phyloP scores from a whole-genome alignment of 177 flowering plant species.

The Vitis hybrid region DNA sequence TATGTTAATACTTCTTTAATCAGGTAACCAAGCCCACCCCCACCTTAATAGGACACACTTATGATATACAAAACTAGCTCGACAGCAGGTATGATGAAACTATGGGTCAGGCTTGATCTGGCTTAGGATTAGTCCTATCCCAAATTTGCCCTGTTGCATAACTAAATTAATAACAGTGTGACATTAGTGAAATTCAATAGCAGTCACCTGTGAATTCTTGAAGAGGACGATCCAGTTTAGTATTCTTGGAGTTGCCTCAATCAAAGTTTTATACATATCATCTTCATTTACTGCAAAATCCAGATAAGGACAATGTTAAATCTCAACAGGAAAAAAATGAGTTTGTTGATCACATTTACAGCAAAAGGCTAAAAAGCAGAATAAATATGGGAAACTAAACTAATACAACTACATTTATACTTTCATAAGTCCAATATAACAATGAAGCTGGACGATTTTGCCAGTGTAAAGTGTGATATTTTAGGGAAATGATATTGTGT shows the following conservation, averaged over 20 bases:
- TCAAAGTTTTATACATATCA: slow-evolving; percentile 52
- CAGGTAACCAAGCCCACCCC: too few relatives aligned
- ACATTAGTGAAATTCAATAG: too few relatives aligned
- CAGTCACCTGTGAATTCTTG: slow-evolving; percentile 57
- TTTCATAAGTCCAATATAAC: slow-evolving; percentile 7
- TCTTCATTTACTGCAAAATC: slow-evolving; percentile 66
- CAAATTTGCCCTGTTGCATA: neutral
- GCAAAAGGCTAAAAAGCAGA: neutral
- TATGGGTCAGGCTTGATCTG: neutral
- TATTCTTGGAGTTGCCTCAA: slow-evolving; percentile 76
- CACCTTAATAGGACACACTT: too few relatives aligned
- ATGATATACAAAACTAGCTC: too few relatives aligned
- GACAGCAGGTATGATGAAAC: too few relatives aligned
- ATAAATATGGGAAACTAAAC: neutral
- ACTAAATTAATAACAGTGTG: neutral
- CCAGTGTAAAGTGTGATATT: slow-evolving; percentile 4
- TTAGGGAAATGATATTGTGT: neutral
- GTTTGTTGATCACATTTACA: slow-evolving; percentile 1
- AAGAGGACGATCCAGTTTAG: slow-evolving; percentile 66
- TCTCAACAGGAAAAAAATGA: neutral
- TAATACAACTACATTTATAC: neutral
- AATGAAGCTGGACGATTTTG: neutral
- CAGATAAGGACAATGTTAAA: slow-evolving; percentile 16
- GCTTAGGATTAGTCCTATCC: neutral
- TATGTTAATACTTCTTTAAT: too few relatives aligned